phyloP scores from a whole-genome alignment of 192 early-diverging fungal species.

The Gonapodya prolifera region DNA sequence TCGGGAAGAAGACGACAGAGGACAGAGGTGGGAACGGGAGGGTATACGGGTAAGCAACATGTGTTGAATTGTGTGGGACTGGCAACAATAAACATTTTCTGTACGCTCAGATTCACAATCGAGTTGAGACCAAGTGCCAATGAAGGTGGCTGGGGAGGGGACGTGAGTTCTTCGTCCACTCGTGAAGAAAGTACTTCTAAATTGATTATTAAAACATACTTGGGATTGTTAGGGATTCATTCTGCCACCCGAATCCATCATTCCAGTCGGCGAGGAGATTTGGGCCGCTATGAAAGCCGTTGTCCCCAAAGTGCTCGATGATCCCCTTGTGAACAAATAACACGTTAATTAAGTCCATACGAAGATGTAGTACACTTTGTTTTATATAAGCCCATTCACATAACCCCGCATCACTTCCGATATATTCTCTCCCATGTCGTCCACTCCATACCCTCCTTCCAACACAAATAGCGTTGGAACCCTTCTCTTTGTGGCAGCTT shows the following conservation, averaged over 20 bases:
- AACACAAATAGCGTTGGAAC: constrained; percentile 36
- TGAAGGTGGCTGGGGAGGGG: background rate
- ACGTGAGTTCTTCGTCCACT: background rate
- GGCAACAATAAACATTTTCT: background rate
- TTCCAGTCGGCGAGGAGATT: background rate
- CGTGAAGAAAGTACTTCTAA: background rate
- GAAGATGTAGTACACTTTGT: too few relatives aligned
- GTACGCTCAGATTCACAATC: background rate
- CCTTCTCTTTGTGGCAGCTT: constrained; percentile 18
- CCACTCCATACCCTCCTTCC: constrained; percentile 40
- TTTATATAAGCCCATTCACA: too few relatives aligned
- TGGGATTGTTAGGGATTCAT: background rate
- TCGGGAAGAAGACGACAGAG: background rate
- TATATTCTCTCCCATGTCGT: constrained; percentile 29
- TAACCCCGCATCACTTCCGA: constrained; percentile 30
- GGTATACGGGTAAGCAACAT: background rate
- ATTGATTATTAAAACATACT: background rate
- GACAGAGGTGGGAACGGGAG: background rate
- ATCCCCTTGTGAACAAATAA: background rate
- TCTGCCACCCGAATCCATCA: background rate
- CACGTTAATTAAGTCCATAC: too few relatives aligned
- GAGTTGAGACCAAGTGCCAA: background rate
- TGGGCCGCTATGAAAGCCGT: background rate
- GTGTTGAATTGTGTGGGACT: background rate
- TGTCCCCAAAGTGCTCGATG: background rate